Conservation (phyloP, 2,329 filamentous ascomycete genomes). For the Tolypocladium paradoxum region DNA sequence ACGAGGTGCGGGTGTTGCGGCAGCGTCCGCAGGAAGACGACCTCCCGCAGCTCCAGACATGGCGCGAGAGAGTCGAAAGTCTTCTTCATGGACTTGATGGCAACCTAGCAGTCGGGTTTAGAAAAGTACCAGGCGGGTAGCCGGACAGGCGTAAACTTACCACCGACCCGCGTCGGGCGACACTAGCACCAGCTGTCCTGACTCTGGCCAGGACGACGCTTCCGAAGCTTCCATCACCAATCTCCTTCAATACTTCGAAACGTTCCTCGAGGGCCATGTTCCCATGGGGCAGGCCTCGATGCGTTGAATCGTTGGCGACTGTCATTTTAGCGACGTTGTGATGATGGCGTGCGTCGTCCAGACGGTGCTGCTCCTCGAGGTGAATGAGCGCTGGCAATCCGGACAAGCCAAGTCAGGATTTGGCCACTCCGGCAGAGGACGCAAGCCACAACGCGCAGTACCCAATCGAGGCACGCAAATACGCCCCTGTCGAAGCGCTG, state of each 20-base stretch:
- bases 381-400: neutral
- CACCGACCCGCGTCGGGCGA: slow-evolving; percentile 83
- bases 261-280: slow-evolving; percentile 73
- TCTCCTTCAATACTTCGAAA: slow-evolving; percentile 95
- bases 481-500: slow-evolving; percentile 26
- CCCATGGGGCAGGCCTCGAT: slow-evolving; percentile 52
- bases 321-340: slow-evolving; percentile 2
- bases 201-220: slow-evolving; percentile 89
- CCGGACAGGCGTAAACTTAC: slow-evolving; percentile 44
- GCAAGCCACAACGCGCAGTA: slow-evolving; percentile 10
- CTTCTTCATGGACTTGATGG: slow-evolving; percentile 99
- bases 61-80: slow-evolving; percentile 86
- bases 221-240: slow-evolving; percentile 97
- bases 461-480: slow-evolving; percentile 13
- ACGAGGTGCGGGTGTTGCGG: slow-evolving; percentile 85
- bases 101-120: slow-evolving; percentile 51
- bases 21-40: slow-evolving; percentile 87
- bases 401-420: neutral
- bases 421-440: slow-evolving; percentile 3
- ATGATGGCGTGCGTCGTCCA: neutral
- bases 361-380: neutral
- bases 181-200: slow-evolving; percentile 75
- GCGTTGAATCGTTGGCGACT: slow-evolving; percentile 55
- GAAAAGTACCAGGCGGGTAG: slow-evolving; percentile 2
- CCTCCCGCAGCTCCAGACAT: slow-evolving; percentile 88